A percentile compares a stretch with the other conserved stretches of the same genome.
phyloP scores from a whole-genome alignment of 345 rosid species.

The Eucalyptus grandis region DNA sequence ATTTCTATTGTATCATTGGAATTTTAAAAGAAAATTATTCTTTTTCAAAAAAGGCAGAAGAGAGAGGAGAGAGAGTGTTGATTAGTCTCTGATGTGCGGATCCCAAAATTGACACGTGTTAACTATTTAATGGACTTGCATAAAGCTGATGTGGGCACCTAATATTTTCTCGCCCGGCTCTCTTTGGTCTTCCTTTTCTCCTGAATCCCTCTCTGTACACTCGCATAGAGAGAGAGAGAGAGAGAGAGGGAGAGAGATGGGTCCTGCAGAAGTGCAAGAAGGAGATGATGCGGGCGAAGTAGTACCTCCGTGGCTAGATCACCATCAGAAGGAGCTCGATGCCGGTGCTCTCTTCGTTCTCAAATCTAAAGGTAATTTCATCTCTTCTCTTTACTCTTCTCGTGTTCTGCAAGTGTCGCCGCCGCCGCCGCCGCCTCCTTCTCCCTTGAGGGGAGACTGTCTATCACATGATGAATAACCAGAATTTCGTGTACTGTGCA shows the following conservation, averaged over 20 bases:
- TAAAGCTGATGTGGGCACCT: neutral
- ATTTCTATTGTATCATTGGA: no score
- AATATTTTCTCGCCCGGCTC: no score
- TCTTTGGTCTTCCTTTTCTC: neutral
- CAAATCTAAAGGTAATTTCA: conserved; percentile 50
- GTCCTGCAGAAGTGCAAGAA: neutral
- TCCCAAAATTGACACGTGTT: no score
- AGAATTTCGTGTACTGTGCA: neutral
- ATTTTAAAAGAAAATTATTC: no score
- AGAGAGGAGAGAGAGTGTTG: no score
- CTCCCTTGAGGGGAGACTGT: neutral
- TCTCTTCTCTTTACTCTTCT: neutral
- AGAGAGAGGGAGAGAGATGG: neutral
- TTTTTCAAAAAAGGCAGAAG: no score
- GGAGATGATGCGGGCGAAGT: neutral
- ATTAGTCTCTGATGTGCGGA: no score
- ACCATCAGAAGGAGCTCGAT: conserved; percentile 22
- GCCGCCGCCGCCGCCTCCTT: neutral
- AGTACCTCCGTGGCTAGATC: neutral
- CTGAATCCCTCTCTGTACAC: neutral
- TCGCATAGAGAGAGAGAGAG: neutral
- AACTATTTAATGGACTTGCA: neutral
- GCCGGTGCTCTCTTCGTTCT: conserved; percentile 89
- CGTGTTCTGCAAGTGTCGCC: neutral
- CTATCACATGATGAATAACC: neutral